Evolutionary conservation across 1,284 basidiomycete species (phyloP).

Genomic region (Cryptococcus sp.): DNA sequence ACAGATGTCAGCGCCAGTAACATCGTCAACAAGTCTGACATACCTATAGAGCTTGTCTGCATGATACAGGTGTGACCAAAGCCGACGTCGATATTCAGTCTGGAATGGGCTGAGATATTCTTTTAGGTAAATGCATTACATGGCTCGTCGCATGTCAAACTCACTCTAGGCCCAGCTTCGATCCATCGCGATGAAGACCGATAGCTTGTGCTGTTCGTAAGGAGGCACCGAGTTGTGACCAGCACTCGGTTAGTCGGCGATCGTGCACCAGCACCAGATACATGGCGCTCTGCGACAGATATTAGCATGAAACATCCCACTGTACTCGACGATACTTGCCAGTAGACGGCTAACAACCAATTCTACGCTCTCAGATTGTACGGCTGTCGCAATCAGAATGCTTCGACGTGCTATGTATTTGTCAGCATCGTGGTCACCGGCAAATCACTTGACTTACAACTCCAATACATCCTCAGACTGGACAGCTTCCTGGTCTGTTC

Average conservation of each 20-base stretch:
- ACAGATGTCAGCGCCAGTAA: conserved; percentile 36
- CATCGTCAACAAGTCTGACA: conserved; percentile 3
- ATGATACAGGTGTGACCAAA: conserved; percentile 93
- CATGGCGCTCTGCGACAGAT: conserved; percentile 69
- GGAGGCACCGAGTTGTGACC: conserved; percentile 91
- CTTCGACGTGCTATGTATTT: conserved; percentile 71
- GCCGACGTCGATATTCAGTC: conserved; percentile 83
- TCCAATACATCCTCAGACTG: conserved; percentile 88
- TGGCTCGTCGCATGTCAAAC: conserved; percentile 25
- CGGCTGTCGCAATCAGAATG: conserved; percentile 81
- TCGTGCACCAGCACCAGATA: conserved; percentile 74
- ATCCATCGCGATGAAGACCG: conserved; percentile 86
- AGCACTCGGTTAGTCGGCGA: conserved; percentile 67
- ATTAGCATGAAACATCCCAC: conserved; percentile 9
- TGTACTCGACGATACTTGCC: conserved; percentile 56
- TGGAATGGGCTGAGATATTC: conserved; percentile 61
- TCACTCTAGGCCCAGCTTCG: conserved; percentile 67
- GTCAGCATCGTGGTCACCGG: conserved; percentile 2
- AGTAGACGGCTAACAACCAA: conserved; percentile 83
- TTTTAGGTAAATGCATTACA: background rate
- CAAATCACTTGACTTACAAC: conserved; percentile 62
- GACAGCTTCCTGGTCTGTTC: conserved; percentile 70
- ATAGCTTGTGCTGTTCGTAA: conserved; percentile 91
- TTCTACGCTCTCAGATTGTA: conserved; percentile 85
- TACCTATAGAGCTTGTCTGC: conserved; percentile 65